These are phyloP conservation scores for Logfia minima DNA, from an alignment of 129 eudicot species.

Conservation along the genomic window DNA sequence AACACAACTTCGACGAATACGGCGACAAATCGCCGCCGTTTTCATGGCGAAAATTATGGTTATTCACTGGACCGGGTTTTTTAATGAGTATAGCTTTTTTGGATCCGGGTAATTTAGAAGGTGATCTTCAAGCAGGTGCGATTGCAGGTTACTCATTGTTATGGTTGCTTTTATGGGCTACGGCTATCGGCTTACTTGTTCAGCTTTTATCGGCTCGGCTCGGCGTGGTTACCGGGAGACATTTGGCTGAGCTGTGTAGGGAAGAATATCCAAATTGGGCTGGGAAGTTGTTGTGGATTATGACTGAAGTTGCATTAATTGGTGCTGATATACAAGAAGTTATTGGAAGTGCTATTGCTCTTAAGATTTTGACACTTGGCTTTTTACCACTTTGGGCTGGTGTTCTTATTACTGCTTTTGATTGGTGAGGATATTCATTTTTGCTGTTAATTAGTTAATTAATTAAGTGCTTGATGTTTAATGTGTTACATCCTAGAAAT, in stretches of 20 bases:
- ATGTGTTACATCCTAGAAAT: neutral
- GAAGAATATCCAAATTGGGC: conserved; percentile 98
- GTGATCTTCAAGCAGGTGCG: conserved; percentile 94
- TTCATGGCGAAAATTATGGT: conserved; percentile 87
- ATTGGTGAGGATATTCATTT: conserved; percentile 48
- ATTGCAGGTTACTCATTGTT: conserved; percentile 80
- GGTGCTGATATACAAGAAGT: conserved; percentile 97
- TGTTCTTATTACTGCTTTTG: conserved; percentile 80
- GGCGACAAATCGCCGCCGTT: conserved; percentile 64
- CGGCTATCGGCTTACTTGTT: conserved; percentile 79
- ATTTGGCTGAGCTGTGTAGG: conserved; percentile 90
- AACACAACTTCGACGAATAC: conserved; percentile 28
- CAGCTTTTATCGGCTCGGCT: conserved; percentile 89
- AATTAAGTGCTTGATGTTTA: neutral
- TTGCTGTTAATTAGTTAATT: neutral
- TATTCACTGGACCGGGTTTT: conserved; percentile 91
- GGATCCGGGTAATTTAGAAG: conserved; percentile 97
- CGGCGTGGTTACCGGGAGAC: conserved; percentile 91
- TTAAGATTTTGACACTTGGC: conserved; percentile 74
- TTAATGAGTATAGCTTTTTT: conserved; percentile 92
- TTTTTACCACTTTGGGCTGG: conserved; percentile 94
- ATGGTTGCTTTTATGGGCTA: conserved; percentile 92
- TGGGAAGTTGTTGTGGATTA: conserved; percentile 65
- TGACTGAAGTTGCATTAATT: conserved; percentile 87
- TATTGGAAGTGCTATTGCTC: conserved; percentile 96